Conservation (phyloP, 2,329 filamentous ascomycete genomes). For the Fusarium verticillioides region DNA sequence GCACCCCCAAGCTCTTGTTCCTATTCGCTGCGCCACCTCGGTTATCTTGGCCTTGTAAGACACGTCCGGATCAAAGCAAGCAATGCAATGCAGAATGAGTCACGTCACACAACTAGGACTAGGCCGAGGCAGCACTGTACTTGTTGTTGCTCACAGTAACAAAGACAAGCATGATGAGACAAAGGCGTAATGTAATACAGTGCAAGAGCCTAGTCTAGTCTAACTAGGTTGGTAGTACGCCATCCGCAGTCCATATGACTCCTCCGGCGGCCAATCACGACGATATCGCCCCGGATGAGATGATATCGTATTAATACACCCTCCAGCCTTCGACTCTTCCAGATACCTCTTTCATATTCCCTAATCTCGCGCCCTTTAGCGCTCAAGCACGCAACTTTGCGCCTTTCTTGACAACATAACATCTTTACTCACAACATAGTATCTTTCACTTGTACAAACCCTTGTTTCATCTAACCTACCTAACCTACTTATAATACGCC, state of each 20-base stretch:
- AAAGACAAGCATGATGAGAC: background rate
- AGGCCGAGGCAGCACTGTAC: background rate
- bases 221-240: slow-evolving; percentile 24
- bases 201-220: background rate
- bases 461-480: background rate
- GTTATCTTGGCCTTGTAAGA: slow-evolving; percentile 13
- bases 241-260: slow-evolving; percentile 42
- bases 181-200: slow-evolving; percentile 7
- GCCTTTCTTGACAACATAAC: slow-evolving; percentile 39
- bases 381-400: slow-evolving; percentile 42
- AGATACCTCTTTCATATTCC: slow-evolving; percentile 39
- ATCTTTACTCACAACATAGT: slow-evolving; percentile 31
- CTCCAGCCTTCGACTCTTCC: slow-evolving; percentile 29
- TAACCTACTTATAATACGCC: slow-evolving; percentile 3
- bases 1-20: background rate
- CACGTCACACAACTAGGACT: slow-evolving; percentile 23
- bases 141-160: background rate
- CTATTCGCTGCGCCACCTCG: slow-evolving; percentile 32
- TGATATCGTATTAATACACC: slow-evolving; percentile 40
- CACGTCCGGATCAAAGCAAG: slow-evolving; percentile 29
- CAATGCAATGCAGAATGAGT: slow-evolving; percentile 19
- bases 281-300: slow-evolving; percentile 35
- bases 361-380: slow-evolving; percentile 32
- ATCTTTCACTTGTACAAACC: slow-evolving; percentile 14
- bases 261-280: slow-evolving; percentile 37